Conservation (phyloP, 352 stramenopile species). For the Blastocystis sp. region DNA sequence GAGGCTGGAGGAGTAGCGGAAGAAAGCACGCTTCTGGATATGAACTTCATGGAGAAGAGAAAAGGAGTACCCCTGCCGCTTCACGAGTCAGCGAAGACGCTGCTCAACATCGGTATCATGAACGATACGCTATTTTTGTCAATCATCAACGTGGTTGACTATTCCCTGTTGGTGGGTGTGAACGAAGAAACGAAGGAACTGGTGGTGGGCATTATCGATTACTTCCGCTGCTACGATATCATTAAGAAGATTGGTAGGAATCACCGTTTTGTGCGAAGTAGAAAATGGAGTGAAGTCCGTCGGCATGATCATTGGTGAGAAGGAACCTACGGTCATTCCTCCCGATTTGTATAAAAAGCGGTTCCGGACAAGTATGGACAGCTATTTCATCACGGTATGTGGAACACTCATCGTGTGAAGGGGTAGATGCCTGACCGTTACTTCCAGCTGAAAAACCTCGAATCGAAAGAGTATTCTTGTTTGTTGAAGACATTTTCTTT, state of each 20-base stretch:
- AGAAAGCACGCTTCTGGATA: constrained; percentile 52
- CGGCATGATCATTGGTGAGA: constrained; percentile 53
- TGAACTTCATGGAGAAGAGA: constrained; percentile 56
- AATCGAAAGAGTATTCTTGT: background rate
- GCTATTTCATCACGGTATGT: constrained; percentile 40
- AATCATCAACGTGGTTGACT: constrained; percentile 55
- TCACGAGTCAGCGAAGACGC: constrained; percentile 38
- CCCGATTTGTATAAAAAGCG: constrained; percentile 48
- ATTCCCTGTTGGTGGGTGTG: constrained; percentile 50
- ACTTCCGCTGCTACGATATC: constrained; percentile 53
- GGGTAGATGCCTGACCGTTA: constrained; percentile 47
- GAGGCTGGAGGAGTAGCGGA: background rate
- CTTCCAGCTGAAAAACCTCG: constrained; percentile 28
- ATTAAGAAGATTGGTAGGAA: constrained; percentile 55
- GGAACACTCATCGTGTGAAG: background rate
- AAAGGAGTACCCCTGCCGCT: constrained; percentile 46
- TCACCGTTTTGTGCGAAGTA: background rate
- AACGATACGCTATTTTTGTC: constrained; percentile 49
- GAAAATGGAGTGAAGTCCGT: constrained; percentile 54
- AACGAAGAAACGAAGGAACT: constrained; percentile 55
- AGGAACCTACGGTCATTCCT: constrained; percentile 38
- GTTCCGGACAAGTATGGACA: constrained; percentile 50
- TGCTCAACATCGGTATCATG: constrained; percentile 44
- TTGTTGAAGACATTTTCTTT: background rate
- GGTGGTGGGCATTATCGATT: constrained; percentile 56